Evolutionary conservation across 805 yeast genomes (phyloP).

Genomic region (Ogataea trehalophila): DNA sequence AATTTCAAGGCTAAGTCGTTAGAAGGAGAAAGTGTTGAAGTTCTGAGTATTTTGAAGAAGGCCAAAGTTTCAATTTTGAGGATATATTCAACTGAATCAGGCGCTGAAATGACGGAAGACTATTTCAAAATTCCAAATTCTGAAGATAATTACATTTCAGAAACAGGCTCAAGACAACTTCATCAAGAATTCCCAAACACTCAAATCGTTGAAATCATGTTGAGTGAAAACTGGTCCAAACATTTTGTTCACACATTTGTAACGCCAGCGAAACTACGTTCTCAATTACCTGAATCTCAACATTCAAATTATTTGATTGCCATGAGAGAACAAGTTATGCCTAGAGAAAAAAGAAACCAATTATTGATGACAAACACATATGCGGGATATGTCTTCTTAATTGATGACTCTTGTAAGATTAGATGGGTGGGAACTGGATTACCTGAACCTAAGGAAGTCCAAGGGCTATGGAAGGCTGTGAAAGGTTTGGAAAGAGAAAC

Average conservation of each 20-base stretch:
- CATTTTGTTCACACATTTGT: conserved; percentile 56
- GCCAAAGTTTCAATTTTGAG: conserved; percentile 58
- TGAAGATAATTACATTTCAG: conserved; percentile 35
- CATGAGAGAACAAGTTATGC: conserved; percentile 50
- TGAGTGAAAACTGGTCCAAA: conserved; percentile 72
- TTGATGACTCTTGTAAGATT: conserved; percentile 69
- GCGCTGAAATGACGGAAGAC: conserved; percentile 59
- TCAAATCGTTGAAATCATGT: conserved; percentile 71
- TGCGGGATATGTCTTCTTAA: conserved; percentile 77
- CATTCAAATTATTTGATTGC: conserved; percentile 59
- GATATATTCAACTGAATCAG: conserved; percentile 62
- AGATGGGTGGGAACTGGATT: conserved; percentile 92
- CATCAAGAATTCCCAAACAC: conserved; percentile 41
- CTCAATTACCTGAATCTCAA: conserved; percentile 22
- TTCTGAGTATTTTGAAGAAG: conserved; percentile 38
- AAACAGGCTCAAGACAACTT: conserved; percentile 38
- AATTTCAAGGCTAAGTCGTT: conserved; percentile 61
- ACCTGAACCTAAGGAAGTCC: conserved; percentile 62
- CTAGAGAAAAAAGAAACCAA: conserved; percentile 50
- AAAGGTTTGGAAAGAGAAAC: conserved; percentile 51
- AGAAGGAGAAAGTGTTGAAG: conserved; percentile 27
- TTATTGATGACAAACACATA: conserved; percentile 68
- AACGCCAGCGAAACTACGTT: conserved; percentile 34
- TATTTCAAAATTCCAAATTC: conserved; percentile 48
- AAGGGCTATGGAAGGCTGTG: conserved; percentile 61